Percentiles rank a stretch among this genome's conserved stretches.
These are phyloP conservation scores for Syzygium jambos DNA, from an alignment of 345 rosid species.

Conservation along the genomic window DNA sequence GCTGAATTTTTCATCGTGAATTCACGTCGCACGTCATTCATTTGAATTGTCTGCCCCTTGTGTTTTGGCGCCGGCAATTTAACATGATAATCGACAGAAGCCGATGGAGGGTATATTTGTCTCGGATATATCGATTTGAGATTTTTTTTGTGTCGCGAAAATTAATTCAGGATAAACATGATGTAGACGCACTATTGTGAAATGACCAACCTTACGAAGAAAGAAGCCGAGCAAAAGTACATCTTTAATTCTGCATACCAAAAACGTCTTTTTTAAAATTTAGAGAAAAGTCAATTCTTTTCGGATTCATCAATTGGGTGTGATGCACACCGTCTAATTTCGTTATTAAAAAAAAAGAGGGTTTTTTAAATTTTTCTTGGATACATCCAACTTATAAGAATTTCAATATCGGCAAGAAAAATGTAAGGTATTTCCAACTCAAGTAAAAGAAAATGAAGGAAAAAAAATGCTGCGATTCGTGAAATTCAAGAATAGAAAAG, in stretches of 20 bases:
- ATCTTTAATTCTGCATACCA: not conserved
- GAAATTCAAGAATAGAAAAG: not conserved
- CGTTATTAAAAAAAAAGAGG: too few species aligned
- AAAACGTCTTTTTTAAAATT: not conserved
- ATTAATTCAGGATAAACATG: too few species aligned
- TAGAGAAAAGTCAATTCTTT: too few species aligned
- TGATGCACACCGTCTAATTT: not conserved
- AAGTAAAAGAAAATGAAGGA: too few species aligned
- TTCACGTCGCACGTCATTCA: not conserved
- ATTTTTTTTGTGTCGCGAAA: too few species aligned
- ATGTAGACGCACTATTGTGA: too few species aligned
- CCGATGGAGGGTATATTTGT: too few species aligned
- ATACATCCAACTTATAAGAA: not conserved
- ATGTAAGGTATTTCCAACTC: not conserved
- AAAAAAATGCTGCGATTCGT: not conserved
- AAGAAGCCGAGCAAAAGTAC: not conserved
- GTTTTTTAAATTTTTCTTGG: not conserved
- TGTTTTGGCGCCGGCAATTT: too few species aligned
- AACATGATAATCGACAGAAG: too few species aligned
- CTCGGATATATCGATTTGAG: too few species aligned
- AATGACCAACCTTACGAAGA: not conserved
- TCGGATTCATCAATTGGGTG: rapidly evolving
- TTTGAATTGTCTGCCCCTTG: too few species aligned
- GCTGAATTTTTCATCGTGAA: not conserved
- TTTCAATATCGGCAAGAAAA: not conserved